Percentiles rank a stretch among this genome's conserved stretches.
Evolutionary conservation across 331 rosid species (phyloP).

Genomic region (Quercus lobata): DNA sequence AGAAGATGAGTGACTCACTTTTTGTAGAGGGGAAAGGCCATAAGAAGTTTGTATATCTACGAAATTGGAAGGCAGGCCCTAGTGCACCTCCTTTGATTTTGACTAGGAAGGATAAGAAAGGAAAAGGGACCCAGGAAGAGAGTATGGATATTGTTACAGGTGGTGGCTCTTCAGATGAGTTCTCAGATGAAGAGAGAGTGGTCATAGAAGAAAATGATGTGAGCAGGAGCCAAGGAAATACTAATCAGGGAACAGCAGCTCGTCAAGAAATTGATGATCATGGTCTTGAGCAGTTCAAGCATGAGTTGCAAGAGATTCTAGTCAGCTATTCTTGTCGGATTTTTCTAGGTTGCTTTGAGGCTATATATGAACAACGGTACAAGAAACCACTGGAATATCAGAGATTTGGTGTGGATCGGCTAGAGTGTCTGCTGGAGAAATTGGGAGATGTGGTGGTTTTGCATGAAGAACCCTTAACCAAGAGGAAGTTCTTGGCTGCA

Average conservation of each 20-base stretch:
- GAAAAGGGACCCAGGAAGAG: constrained; percentile 67
- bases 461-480: constrained; percentile 77
- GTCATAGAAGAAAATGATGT: constrained; percentile 51
- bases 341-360: constrained; percentile 69
- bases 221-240: constrained; percentile 28
- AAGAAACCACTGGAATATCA: constrained; percentile 65
- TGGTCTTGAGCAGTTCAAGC: constrained; percentile 60
- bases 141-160: constrained; percentile 36
- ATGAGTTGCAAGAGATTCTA: constrained; percentile 85
- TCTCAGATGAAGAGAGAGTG: constrained; percentile 84
- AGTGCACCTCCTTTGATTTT: constrained; percentile 68
- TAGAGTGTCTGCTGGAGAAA: constrained; percentile 74
- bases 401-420: constrained; percentile 55
- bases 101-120: constrained; percentile 70
- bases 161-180: constrained; percentile 74
- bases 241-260: constrained; percentile 30
- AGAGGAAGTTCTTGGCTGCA: constrained; percentile 69
- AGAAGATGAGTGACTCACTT: constrained; percentile 73
- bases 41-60: constrained; percentile 60
- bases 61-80: constrained; percentile 63
- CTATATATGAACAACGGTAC: constrained; percentile 73
- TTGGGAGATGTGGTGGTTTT: constrained; percentile 71
- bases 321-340: constrained; percentile 93
- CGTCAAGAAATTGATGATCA: constrained; percentile 30
- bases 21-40: constrained; percentile 73